Percentiles rank a stretch among this genome's conserved stretches.
These are phyloP conservation scores for Mycena galericulata DNA, from an alignment of 768 basidiomycete genomes.

Conservation along the genomic window DNA sequence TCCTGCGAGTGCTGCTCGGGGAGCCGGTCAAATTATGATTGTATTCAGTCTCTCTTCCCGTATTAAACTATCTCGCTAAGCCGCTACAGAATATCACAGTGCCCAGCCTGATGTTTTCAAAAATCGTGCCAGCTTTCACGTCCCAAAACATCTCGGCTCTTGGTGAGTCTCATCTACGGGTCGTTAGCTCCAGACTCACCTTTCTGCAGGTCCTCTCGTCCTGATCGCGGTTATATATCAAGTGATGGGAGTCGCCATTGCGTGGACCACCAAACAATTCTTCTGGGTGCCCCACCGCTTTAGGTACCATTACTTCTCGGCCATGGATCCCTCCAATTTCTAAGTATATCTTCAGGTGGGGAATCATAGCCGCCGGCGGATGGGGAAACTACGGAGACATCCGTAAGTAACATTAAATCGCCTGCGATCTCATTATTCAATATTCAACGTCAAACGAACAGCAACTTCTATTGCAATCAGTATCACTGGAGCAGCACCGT, in stretches of 20 bases:
- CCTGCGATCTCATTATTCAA: too few relatives aligned
- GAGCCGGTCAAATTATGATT: slow-evolving; percentile 71
- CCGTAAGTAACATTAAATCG: slow-evolving; percentile 55
- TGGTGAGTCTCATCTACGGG: slow-evolving; percentile 49
- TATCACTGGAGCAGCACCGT: slow-evolving; percentile 70
- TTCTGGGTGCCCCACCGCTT: slow-evolving; percentile 87
- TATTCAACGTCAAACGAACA: slow-evolving; percentile 38
- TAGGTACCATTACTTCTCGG: slow-evolving; percentile 51
- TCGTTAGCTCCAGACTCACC: background rate
- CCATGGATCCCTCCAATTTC: background rate
- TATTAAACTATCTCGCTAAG: background rate
- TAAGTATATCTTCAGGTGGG: slow-evolving; percentile 41
- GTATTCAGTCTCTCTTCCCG: slow-evolving; percentile 39
- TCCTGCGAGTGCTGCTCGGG: slow-evolving; percentile 66
- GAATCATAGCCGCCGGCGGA: slow-evolving; percentile 74
- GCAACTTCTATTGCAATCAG: slow-evolving; percentile 76
- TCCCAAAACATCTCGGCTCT: slow-evolving; percentile 66
- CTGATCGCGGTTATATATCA: slow-evolving; percentile 74
- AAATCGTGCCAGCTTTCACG: slow-evolving; percentile 75
- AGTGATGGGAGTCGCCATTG: slow-evolving; percentile 62
- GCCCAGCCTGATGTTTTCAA: slow-evolving; percentile 78
- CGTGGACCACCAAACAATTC: slow-evolving; percentile 66
- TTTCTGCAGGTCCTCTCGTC: slow-evolving; percentile 66
- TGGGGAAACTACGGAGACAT: slow-evolving; percentile 81
- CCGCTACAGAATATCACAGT: slow-evolving; percentile 62